These are phyloP conservation scores for Tolypocladium tundrense DNA, from an alignment of 2,329 filamentous ascomycete species.

Conservation along the genomic window DNA sequence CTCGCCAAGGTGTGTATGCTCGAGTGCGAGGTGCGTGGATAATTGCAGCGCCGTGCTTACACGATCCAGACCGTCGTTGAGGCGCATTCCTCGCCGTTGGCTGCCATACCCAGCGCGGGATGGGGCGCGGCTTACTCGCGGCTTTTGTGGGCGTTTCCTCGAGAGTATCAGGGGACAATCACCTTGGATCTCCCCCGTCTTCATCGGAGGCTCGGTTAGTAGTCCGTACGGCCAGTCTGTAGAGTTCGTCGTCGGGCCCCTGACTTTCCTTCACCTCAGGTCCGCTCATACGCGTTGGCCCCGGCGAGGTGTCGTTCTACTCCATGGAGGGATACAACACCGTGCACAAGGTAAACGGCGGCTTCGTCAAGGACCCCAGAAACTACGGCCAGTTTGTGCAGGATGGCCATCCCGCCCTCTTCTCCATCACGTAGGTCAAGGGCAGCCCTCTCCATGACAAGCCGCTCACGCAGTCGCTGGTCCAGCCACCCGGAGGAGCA, in stretches of 20 bases:
- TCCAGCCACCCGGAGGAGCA: not conserved
- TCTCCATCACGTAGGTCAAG: not conserved
- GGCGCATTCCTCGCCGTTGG: not conserved
- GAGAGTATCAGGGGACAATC: not conserved
- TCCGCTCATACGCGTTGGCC: not conserved
- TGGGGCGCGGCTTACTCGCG: not conserved
- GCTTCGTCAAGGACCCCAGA: not conserved
- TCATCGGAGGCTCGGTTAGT: not conserved
- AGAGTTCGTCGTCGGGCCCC: not conserved
- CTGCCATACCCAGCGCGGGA: not conserved
- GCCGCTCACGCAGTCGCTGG: not conserved
- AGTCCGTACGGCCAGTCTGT: not conserved
- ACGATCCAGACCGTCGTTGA: not conserved
- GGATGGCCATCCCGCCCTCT: not conserved
- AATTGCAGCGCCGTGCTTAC: not conserved
- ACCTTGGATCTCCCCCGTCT: not conserved
- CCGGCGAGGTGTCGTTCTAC: not conserved
- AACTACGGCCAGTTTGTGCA: not conserved
- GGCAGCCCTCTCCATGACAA: not conserved
- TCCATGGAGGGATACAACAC: not conserved
- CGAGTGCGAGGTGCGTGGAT: too few species aligned
- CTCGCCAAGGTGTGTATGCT: not conserved
- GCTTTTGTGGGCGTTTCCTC: not conserved
- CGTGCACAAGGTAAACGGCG: not conserved
- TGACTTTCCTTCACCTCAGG: not conserved